Conservation (phyloP, 257 asterid genomes). For the Solanum gracilifrons region DNA sequence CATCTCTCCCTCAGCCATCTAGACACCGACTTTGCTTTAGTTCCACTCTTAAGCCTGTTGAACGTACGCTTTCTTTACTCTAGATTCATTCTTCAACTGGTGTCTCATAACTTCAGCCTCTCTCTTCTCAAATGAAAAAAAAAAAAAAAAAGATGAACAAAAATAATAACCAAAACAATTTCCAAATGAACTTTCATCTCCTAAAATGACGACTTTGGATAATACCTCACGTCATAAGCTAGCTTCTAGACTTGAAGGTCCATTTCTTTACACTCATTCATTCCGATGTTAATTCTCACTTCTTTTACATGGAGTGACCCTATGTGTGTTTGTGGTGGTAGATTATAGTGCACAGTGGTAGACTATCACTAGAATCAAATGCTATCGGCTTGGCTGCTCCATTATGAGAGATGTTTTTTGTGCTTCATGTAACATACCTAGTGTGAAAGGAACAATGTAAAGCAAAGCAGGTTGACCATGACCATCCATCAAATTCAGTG, state of each 20-base stretch:
- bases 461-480: slow-evolving; percentile 98
- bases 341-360: neutral
- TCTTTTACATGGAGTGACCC: neutral
- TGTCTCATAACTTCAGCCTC: neutral
- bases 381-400: neutral
- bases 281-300: neutral
- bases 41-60: neutral
- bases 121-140: neutral
- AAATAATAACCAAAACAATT: neutral
- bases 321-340: neutral
- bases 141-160: neutral
- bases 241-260: neutral
- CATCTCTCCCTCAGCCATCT: neutral
- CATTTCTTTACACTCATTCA: neutral
- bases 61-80: neutral
- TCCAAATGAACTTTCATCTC: neutral
- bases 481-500: slow-evolving; percentile 92
- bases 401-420: neutral
- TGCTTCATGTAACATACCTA: slow-evolving; percentile 38
- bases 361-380: neutral
- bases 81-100: neutral
- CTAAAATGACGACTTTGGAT: neutral
- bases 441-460: slow-evolving; percentile 91
- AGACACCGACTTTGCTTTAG: neutral
- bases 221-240: neutral